phyloP scores from a whole-genome alignment of 1,139 yeast genomes.

The Geotrichum restrictum region DNA sequence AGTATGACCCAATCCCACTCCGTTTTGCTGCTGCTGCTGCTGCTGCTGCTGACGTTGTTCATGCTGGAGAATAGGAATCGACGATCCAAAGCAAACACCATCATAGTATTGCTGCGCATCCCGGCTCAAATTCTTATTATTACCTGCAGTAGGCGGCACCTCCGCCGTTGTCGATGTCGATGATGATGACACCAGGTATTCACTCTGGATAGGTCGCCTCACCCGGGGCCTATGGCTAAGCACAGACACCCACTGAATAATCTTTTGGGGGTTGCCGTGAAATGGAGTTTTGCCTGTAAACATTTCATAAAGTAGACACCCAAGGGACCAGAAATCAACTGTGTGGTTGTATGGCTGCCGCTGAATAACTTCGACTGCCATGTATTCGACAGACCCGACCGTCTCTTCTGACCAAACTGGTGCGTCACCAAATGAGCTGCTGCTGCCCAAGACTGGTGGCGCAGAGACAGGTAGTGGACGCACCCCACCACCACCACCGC shows the following conservation, averaged over 20 bases:
- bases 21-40: too few species aligned
- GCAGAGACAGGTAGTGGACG: constrained; percentile 7
- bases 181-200: not conserved
- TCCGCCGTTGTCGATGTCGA: not conserved
- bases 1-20: too few species aligned
- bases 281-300: constrained; percentile 21
- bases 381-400: constrained; percentile 22
- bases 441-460: not conserved
- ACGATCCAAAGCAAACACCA: constrained; percentile 3
- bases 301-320: constrained; percentile 22
- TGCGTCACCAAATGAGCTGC: not conserved
- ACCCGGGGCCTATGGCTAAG: constrained; percentile 4
- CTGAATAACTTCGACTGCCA: constrained; percentile 21
- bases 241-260: constrained; percentile 11
- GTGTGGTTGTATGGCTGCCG: constrained; percentile 17
- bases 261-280: constrained; percentile 19
- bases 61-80: not conserved
- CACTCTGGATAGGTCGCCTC: not conserved
- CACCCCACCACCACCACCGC: too few species aligned
- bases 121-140: not conserved
- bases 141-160: too few species aligned
- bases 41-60: not conserved
- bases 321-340: constrained; percentile 23
- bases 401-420: constrained; percentile 21
- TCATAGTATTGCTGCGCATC: not conserved